Base-by-base conservation (phyloP, 2,329 filamentous ascomycete genomes). In the Fonsecaea erecta region DNA sequence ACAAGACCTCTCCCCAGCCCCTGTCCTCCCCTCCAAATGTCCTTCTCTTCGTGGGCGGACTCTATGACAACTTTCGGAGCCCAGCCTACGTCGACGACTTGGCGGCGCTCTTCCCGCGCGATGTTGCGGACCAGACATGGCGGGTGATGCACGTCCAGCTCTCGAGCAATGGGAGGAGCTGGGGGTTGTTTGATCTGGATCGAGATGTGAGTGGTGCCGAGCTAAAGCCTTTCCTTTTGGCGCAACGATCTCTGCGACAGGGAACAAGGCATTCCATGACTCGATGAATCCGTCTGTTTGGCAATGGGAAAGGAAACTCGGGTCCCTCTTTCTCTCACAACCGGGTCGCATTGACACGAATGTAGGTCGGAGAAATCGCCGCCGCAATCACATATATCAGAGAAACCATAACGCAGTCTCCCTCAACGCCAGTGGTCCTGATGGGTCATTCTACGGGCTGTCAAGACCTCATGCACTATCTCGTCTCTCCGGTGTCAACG, bases 371-470 rank as follows among this genome's bases (percentile, higher is more conserved):
- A 69, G 75, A 26, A 83, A 87, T 69, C 52, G 43, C 61, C 46
- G 46, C 30, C 16, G 67, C 67, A 14, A 64, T 69, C 51, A 63
- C 24, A 54, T 67, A 65, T 48, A 69, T 69, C 37, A 62, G 67
- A n/a, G 32, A 30, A 24, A 65, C 68, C 86, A 26, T 79, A 76
- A 2, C 73, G 11, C 51, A 35, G 4, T 65, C 61, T n/a, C 51
- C 65, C 1, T 34, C 79, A 3, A 80, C 79, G 1, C 87, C 86
- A 60, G 75, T 90, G n/a, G 85, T 89, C 28, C 75, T 90, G 14
- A 87, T 91, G 85, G 88, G 88, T 1, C 87, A 90, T 71, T 88
- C 85, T 1, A 91, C 88, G 0, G 88, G 88, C 0, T 89, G 85
- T 70, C 88, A 91, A 75, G 88, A 90, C 73, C 81, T 86, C 12